phyloP scores from a whole-genome alignment of 1,139 yeast species.

The Saccharomyces hybrid region DNA sequence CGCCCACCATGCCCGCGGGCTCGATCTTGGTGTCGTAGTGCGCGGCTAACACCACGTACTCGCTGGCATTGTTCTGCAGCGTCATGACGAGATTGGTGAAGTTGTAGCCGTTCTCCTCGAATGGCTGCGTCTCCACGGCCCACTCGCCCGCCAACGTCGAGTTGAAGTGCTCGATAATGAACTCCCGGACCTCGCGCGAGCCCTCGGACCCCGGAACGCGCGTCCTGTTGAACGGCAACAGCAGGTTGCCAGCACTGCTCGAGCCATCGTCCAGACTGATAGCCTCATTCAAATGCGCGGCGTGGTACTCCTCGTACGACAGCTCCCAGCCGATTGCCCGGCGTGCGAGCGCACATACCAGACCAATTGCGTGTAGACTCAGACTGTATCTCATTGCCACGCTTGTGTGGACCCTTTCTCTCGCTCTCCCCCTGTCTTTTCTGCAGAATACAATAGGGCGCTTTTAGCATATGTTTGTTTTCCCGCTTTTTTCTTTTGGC shows the following conservation, averaged over 20 bases:
- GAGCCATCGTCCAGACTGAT: constrained; percentile 10
- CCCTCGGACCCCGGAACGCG: constrained; percentile 43
- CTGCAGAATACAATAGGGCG: neutral
- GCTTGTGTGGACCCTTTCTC: neutral
- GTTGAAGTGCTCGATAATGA: constrained; percentile 31
- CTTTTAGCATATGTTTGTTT: neutral
- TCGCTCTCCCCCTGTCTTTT: neutral
- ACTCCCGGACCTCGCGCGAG: constrained; percentile 35
- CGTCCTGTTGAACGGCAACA: constrained; percentile 33
- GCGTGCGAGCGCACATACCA: neutral
- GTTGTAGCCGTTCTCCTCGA: constrained; percentile 34
- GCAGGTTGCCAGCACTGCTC: constrained; percentile 4
- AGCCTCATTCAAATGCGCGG: constrained; percentile 9
- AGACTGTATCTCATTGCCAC: neutral
- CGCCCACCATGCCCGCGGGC: constrained; percentile 52
- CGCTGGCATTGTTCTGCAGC: constrained; percentile 9
- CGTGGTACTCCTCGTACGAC: constrained; percentile 10
- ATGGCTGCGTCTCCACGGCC: constrained; percentile 37
- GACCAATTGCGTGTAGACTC: neutral
- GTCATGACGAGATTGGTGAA: constrained; percentile 43
- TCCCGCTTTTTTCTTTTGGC: neutral
- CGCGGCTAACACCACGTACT: constrained; percentile 41
- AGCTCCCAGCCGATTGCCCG: neutral
- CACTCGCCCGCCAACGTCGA: constrained; percentile 28
- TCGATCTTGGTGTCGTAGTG: constrained; percentile 46